Evolutionary conservation across 2,329 filamentous ascomycete species (phyloP).

Genomic region (Aspergillus neoniger): DNA sequence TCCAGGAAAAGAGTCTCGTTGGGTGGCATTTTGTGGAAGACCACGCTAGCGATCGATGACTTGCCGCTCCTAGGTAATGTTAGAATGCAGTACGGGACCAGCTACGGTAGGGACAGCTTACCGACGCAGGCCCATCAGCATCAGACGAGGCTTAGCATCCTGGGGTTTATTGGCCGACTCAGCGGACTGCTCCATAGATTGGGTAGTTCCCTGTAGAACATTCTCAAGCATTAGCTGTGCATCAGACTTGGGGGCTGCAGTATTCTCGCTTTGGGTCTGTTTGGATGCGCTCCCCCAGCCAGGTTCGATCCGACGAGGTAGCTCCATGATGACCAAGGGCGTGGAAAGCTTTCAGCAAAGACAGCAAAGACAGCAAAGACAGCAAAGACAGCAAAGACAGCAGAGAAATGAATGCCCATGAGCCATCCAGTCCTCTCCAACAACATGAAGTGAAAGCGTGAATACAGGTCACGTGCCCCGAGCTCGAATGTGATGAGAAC

Average conservation of each 20-base stretch:
- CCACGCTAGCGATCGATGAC: slow-evolving; percentile 96
- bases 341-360: background rate
- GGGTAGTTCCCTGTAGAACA: slow-evolving; percentile 37
- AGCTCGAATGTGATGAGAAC: background rate
- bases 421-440: background rate
- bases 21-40: slow-evolving; percentile 97
- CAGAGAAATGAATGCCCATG: background rate
- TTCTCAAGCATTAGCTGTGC: slow-evolving; percentile 15
- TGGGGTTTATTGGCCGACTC: slow-evolving; percentile 47
- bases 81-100: slow-evolving; percentile 6
- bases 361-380: background rate
- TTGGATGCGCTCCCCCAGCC: background rate
- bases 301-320: background rate
- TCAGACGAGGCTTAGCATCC: slow-evolving; percentile 74
- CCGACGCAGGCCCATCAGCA: slow-evolving; percentile 96
- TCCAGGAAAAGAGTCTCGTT: slow-evolving; percentile 95
- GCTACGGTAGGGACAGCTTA: slow-evolving; percentile 44
- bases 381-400: background rate
- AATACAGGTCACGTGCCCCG: background rate
- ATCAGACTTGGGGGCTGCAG: background rate
- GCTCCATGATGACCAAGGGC: background rate
- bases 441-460: background rate
- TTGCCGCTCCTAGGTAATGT: slow-evolving; percentile 76
- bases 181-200: slow-evolving; percentile 25
- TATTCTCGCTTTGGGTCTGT: no score